Percentiles rank a stretch among this genome's conserved stretches.
Evolutionary conservation across 2,329 filamentous ascomycete species (phyloP).

Genomic region (Fusarium globosum): DNA sequence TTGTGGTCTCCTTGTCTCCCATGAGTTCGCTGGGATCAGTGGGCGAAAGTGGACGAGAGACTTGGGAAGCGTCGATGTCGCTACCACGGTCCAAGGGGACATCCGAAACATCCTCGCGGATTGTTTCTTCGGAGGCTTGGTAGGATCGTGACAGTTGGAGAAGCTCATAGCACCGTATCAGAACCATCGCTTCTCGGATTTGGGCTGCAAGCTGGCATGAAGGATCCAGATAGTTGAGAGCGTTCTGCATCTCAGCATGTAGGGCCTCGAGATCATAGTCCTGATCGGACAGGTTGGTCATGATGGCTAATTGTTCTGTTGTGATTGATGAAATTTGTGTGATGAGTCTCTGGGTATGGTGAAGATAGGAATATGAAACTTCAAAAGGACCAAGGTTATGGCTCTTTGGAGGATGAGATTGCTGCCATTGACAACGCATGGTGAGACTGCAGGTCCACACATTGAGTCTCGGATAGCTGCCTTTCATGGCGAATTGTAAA

Average conservation of each 20-base stretch:
- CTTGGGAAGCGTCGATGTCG: too few relatives aligned
- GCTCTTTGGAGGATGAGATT: neutral
- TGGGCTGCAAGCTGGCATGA: neutral
- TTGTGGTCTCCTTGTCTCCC: too few relatives aligned
- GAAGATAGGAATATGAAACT: accelerated
- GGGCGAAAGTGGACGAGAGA: too few relatives aligned
- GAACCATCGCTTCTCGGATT: neutral
- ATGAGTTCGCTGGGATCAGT: too few relatives aligned
- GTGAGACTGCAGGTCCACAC: neutral
- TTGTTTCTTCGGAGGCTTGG: too few relatives aligned
- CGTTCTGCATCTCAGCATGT: neutral
- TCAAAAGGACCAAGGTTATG: accelerated
- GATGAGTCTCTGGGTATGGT: neutral
- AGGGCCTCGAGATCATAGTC: neutral
- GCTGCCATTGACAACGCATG: neutral
- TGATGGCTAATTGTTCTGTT: neutral
- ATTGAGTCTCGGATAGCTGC: neutral
- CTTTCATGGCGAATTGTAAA: neutral
- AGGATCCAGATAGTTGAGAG: neutral
- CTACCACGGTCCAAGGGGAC: too few relatives aligned
- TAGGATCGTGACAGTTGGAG: too few relatives aligned
- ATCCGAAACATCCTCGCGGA: too few relatives aligned
- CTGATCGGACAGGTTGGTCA: too few relatives aligned
- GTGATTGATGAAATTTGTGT: neutral
- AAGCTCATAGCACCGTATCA: neutral